phyloP scores from a whole-genome alignment of 768 basidiomycete genomes.

The Flagelloscypha sp. region DNA sequence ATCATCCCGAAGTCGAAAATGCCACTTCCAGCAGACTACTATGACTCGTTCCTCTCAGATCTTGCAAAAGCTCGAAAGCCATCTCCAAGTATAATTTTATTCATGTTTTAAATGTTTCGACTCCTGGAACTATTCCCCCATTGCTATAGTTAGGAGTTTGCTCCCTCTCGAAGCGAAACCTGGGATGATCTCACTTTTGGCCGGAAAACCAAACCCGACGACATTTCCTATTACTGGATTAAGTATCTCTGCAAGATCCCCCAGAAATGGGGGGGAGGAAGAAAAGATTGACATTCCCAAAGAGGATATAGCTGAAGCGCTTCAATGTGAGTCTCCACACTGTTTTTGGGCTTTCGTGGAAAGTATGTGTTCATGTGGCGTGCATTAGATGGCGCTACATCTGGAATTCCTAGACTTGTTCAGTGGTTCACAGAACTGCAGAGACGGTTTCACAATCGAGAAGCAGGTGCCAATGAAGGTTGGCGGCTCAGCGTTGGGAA shows the following conservation, averaged over 20 bases:
- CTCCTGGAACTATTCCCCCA: constrained; percentile 3
- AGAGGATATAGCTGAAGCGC: constrained; percentile 50
- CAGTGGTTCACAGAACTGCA: constrained; percentile 72
- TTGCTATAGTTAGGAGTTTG: constrained; percentile 50
- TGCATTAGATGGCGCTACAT: constrained; percentile 67
- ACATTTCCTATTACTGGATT: constrained; percentile 88
- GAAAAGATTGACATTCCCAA: constrained; percentile 46
- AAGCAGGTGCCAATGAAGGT: constrained; percentile 41
- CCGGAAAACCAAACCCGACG: constrained; percentile 86
- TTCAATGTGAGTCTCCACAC: too few species aligned
- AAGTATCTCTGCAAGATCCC: constrained; percentile 52
- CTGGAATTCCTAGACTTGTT: constrained; percentile 54
- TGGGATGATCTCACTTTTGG: constrained; percentile 72
- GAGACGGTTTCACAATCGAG: constrained; percentile 56
- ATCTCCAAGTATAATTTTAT: constrained; percentile 40
- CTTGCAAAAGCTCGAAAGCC: constrained; percentile 54
- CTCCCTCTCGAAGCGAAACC: constrained; percentile 72
- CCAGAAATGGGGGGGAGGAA: constrained; percentile 35
- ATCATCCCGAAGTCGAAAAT: too few species aligned
- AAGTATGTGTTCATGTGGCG: too few species aligned
- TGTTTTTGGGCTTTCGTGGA: too few species aligned
- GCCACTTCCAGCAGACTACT: constrained; percentile 51
- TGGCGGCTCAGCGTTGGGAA: constrained; percentile 76
- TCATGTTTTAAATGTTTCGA: not conserved
- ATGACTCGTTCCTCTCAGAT: constrained; percentile 52